These are phyloP conservation scores for Scheffersomyces stambukii DNA, from an alignment of 1,139 yeast species.

Conservation along the genomic window DNA sequence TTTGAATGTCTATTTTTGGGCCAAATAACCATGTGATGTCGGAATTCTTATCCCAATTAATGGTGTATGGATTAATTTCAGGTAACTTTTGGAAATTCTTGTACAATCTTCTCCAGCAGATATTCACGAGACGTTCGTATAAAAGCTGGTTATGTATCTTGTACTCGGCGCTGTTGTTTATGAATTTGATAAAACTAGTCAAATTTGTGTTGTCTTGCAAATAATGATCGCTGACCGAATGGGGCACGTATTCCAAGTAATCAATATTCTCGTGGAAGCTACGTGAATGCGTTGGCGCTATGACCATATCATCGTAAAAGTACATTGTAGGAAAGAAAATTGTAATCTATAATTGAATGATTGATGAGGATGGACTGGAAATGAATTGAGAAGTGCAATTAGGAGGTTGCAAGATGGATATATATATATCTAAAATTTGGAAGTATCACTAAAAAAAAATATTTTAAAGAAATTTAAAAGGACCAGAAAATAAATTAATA, in stretches of 20 bases:
- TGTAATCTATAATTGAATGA: too few relatives aligned
- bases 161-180: slow-evolving; percentile 16
- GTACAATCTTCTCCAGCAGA: slow-evolving; percentile 41
- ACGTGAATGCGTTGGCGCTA: slow-evolving; percentile 11
- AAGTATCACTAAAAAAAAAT: too few relatives aligned
- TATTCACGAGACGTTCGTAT: slow-evolving; percentile 30
- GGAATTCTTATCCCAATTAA: slow-evolving; percentile 43
- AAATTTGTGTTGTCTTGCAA: slow-evolving; percentile 18
- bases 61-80: slow-evolving; percentile 30
- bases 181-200: slow-evolving; percentile 20
- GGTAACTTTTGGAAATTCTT: slow-evolving; percentile 27
- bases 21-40: slow-evolving; percentile 48
- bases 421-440: too few relatives aligned
- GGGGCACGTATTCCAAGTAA: slow-evolving; percentile 19
- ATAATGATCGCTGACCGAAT: slow-evolving; percentile 7
- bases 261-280: slow-evolving; percentile 32
- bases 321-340: slow-evolving; percentile 4
- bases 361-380: too few relatives aligned
- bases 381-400: too few relatives aligned
- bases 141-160: slow-evolving; percentile 9
- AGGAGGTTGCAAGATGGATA: too few relatives aligned
- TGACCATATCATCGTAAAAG: slow-evolving; percentile 18
- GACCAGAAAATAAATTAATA: too few relatives aligned
- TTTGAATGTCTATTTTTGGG: slow-evolving; percentile 23
- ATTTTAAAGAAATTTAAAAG: too few relatives aligned